Base-by-base conservation (phyloP, 2,329 filamentous ascomycete species). In the Neonectria faginata region DNA sequence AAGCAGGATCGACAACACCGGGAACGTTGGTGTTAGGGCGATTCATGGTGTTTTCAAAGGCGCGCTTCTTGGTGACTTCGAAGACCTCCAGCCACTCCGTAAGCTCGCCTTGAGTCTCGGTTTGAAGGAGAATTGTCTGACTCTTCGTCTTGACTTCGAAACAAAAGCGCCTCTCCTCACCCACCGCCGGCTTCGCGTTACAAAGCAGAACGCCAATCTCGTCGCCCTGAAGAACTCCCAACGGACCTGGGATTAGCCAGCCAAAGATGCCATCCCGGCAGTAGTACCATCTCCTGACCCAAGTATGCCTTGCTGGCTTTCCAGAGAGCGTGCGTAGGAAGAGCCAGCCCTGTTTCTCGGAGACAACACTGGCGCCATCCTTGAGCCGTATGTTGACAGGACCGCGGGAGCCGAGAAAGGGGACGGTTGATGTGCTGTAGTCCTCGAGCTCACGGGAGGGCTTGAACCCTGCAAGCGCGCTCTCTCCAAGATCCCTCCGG, bases 81-180 rank as follows among this genome's bases (percentile, higher is more conserved):
- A 99, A 97, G 0, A 95, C 90, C 68, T 92, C 89, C 60, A 99
- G 89, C 96, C 96, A 99, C 73, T 97, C 92, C 63, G 92, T 94
- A n/a, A 99, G 86, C 76, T 98, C 93, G 54, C 83, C 84, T 77
- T 99, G 96, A 0, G 93, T 97, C 77, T 99, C 96, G 5, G 95
- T 92, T 80, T 99, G 96, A 3, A 99, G 84, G 64, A 97, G 83
- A 67, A 97, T 89, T 54, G 91, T 96, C 67, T 92, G 92, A 74
- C 93, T 97, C 79, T 97, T 99, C 2, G 96, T 99, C 83, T 98
- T 99, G 74, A 99, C 92, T 79, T 99, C 96, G 74, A 99, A 97
- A 77, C 96, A 98, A 79, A 98, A 99, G 16, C 96, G 88, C 42
- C 96, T 89, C 74, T 99, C 96, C 79, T 99, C 96, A 70, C 93